A percentile compares a stretch with the other conserved stretches of the same genome.
Evolutionary conservation across 192 early-diverging fungal species (phyloP).

Genomic region (Podila horticola): DNA sequence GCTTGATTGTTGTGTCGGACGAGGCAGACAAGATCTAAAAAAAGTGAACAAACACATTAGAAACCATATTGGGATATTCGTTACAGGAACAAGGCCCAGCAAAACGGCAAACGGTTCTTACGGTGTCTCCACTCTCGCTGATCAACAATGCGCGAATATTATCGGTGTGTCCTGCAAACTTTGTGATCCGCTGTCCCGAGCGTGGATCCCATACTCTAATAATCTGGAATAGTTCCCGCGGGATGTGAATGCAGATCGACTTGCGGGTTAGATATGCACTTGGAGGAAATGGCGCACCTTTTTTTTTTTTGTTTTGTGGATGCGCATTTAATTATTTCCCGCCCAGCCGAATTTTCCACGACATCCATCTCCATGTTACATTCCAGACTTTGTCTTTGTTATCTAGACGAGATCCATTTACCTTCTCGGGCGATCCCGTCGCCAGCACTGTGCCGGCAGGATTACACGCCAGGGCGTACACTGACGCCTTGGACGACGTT

Average conservation of each 20-base stretch:
- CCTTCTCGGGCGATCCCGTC: constrained; percentile 94
- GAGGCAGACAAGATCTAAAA: constrained; percentile 90
- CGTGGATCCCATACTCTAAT: constrained; percentile 93
- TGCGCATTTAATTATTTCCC: not conserved
- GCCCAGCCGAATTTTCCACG: no score
- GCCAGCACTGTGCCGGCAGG: constrained; percentile 81
- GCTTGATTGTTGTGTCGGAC: constrained; percentile 94
- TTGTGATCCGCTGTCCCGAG: constrained; percentile 73
- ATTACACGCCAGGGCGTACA: constrained; percentile 91
- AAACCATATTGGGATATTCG: not conserved
- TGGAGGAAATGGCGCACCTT: no score
- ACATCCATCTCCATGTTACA: no score
- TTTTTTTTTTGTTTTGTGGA: no score
- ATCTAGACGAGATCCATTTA: constrained; percentile 8
- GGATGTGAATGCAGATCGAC: not conserved
- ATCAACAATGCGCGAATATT: constrained; percentile 91
- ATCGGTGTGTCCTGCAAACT: constrained; percentile 94
- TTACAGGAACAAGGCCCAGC: not conserved
- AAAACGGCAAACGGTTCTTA: constrained; percentile 35
- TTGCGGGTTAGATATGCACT: not conserved
- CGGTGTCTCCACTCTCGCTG: constrained; percentile 87
- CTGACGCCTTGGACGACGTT: constrained; percentile 69
- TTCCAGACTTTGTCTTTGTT: no score
- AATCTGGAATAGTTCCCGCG: constrained; percentile 52
- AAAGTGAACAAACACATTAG: not conserved